These are phyloP conservation scores for Russula abietina DNA, from an alignment of 768 basidiomycete species.

Conservation along the genomic window DNA sequence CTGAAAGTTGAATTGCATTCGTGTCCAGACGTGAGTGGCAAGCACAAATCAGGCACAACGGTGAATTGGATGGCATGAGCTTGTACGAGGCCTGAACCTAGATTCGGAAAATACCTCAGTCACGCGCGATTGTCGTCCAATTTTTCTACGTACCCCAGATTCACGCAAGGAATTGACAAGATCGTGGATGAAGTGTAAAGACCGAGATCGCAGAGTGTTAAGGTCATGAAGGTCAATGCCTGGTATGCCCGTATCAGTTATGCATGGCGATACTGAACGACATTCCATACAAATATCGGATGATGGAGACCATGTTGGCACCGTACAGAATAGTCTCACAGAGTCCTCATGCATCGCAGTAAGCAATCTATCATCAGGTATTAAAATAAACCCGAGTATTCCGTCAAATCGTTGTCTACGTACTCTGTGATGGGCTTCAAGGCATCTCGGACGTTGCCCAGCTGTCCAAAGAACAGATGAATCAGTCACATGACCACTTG, in stretches of 20 bases:
- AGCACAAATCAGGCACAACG: conserved; percentile 54
- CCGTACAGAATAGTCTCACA: conserved; percentile 55
- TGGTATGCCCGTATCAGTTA: conserved; percentile 27
- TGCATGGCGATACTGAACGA: not conserved
- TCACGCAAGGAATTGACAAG: conserved; percentile 53
- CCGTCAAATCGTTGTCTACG: conserved; percentile 24
- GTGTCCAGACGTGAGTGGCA: conserved; percentile 41
- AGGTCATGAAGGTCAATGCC: conserved; percentile 65
- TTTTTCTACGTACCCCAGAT: conserved; percentile 45
- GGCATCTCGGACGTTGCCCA: conserved; percentile 50
- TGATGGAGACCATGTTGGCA: conserved; percentile 60
- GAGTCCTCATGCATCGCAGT: conserved; percentile 39
- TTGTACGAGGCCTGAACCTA: conserved; percentile 60
- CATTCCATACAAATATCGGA: conserved; percentile 49
- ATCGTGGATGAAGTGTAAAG: conserved; percentile 58
- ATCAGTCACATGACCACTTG: conserved; percentile 13
- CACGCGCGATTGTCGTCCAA: not conserved
- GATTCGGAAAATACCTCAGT: conserved; percentile 16
- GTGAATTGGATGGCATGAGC: conserved; percentile 54
- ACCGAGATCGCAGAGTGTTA: conserved; percentile 55
- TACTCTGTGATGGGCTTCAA: conserved; percentile 58
- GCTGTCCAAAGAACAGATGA: conserved; percentile 31
- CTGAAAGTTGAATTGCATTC: conserved; percentile 38
- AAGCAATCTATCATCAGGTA: conserved; percentile 39
- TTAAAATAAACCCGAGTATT: conserved; percentile 3